These are phyloP conservation scores for Auxenochlorella protothecoides DNA, from an alignment of 139 green algal genomes.

Conservation along the genomic window DNA sequence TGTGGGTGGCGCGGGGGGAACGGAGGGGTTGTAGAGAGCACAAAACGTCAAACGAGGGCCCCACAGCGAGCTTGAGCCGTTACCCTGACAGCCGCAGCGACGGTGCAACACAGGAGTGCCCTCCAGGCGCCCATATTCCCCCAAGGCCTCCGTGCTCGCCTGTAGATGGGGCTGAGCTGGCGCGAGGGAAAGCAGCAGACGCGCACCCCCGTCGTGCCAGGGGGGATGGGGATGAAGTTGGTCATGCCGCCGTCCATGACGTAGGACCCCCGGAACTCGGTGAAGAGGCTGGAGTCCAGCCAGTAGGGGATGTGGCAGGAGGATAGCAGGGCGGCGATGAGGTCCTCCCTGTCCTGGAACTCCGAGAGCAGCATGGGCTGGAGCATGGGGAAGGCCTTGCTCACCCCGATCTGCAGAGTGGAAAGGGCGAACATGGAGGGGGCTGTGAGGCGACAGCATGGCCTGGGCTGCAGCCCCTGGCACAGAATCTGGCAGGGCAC, in stretches of 20 bases:
- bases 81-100: neutral
- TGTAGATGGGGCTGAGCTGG: constrained; percentile 23
- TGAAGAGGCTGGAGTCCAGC: constrained; percentile 10
- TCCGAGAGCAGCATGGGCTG: constrained; percentile 38
- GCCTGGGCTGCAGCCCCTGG: no score
- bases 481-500: no score
- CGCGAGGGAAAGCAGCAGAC: constrained; percentile 56
- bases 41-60: no score
- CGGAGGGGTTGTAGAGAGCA: no score
- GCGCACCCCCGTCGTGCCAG: constrained; percentile 27
- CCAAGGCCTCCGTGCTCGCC: neutral
- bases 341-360: constrained; percentile 55
- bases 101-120: no score
- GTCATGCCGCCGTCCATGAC: constrained; percentile 69
- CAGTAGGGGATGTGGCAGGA: constrained; percentile 64
- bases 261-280: constrained; percentile 40
- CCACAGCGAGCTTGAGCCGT: neutral
- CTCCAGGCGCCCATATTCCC: no score
- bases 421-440: no score
- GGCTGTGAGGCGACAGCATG: no score
- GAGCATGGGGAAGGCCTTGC: constrained; percentile 22
- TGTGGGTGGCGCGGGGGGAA: neutral
- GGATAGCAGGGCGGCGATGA: constrained; percentile 65
- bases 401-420: constrained; percentile 30
- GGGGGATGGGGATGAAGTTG: constrained; percentile 67